Evolutionary conservation across 495 filamentous ascomycete genomes (phyloP).

Genomic region (Trichocladium uniseriatum): DNA sequence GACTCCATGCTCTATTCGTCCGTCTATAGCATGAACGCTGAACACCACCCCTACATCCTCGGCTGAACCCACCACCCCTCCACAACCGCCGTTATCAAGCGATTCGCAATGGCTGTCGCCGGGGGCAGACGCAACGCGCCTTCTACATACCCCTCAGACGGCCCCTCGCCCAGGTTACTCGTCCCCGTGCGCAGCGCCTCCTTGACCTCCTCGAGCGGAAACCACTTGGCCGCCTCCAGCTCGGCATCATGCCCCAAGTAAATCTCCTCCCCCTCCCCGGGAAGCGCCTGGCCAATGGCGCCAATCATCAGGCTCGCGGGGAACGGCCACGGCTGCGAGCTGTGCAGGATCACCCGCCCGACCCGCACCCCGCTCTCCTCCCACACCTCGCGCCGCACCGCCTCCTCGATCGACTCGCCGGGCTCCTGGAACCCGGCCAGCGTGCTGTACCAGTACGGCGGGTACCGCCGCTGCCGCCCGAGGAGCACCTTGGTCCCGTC

Average conservation of each 20-base stretch:
- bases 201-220: conserved; percentile 57
- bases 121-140: conserved; percentile 64
- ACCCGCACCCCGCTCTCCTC: conserved; percentile 83
- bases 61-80: conserved; percentile 32
- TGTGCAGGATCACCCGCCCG: conserved; percentile 83
- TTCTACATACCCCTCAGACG: conserved; percentile 59
- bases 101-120: conserved; percentile 70
- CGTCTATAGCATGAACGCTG: neutral
- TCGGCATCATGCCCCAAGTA: conserved; percentile 81
- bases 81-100: conserved; percentile 46
- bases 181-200: conserved; percentile 52
- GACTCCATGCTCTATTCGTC: neutral
- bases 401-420: conserved; percentile 89
- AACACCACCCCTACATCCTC: conserved; percentile 27
- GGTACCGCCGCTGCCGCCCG: conserved; percentile 76
- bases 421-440: conserved; percentile 94
- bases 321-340: conserved; percentile 67
- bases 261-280: conserved; percentile 68
- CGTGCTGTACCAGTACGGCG: conserved; percentile 75
- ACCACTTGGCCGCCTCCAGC: conserved; percentile 84
- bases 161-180: conserved; percentile 54
- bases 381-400: conserved; percentile 90
- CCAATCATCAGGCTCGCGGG: conserved; percentile 90
- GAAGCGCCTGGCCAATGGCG: conserved; percentile 74
- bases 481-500: conserved; percentile 71